These are phyloP conservation scores for Claviceps capensis DNA, from an alignment of 2,329 filamentous ascomycete genomes.

Conservation along the genomic window DNA sequence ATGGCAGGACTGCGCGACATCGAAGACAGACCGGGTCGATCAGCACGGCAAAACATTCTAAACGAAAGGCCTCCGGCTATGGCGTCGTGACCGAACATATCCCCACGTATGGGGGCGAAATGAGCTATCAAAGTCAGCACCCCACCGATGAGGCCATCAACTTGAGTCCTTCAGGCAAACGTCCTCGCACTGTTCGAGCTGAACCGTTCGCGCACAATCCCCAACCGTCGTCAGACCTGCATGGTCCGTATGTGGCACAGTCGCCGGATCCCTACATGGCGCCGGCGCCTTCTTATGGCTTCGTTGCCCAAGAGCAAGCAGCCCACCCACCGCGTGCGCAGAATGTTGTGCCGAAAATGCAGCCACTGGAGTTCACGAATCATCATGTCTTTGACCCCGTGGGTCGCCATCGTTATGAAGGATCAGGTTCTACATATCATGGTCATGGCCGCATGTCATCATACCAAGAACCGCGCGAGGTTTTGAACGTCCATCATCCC, in stretches of 20 bases:
- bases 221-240: neutral
- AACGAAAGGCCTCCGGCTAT: slow-evolving; percentile 13
- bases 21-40: slow-evolving; percentile 10
- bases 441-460: slow-evolving; percentile 3
- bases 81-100: slow-evolving; percentile 1
- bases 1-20: slow-evolving; percentile 11
- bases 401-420: neutral
- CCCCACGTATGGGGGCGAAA: slow-evolving; percentile 1
- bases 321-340: slow-evolving; percentile 9
- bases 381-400: neutral
- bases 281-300: slow-evolving; percentile 5
- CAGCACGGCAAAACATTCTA: slow-evolving; percentile 9
- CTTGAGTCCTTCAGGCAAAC: slow-evolving; percentile 12
- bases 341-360: slow-evolving; percentile 12
- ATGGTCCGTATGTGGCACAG: neutral
- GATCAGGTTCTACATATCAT: neutral
- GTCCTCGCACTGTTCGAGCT: slow-evolving; percentile 9
- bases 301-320: neutral
- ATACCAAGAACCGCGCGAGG: neutral
- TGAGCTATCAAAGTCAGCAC: slow-evolving; percentile 1
- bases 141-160: slow-evolving; percentile 5
- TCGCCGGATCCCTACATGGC: slow-evolving; percentile 3
- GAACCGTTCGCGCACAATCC: neutral
- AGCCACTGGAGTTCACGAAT: slow-evolving; percentile 9
- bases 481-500: neutral